Percentiles rank a stretch among this genome's conserved stretches.
phyloP scores from a whole-genome alignment of 2,329 filamentous ascomycete genomes.

The Xylaria polymorpha region DNA sequence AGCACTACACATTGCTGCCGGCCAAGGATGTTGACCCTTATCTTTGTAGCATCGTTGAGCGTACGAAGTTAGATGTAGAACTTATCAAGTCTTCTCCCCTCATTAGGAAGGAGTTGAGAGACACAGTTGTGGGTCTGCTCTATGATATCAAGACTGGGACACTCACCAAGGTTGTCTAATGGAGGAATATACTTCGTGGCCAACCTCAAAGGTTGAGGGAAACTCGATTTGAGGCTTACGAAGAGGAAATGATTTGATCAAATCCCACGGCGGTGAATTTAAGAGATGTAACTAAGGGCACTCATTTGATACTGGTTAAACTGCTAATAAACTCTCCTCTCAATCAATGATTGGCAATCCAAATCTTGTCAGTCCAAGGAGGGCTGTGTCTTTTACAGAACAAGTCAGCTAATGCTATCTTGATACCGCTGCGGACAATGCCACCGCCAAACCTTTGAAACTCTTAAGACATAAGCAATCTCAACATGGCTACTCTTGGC shows the following conservation, averaged over 20 bases:
- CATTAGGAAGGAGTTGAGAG: conserved; percentile 25
- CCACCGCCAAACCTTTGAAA: background rate
- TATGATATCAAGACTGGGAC: conserved; percentile 27
- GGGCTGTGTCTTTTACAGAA: background rate
- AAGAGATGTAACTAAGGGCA: background rate
- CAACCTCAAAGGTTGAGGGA: background rate
- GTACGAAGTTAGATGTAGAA: conserved; percentile 2
- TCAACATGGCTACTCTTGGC: background rate
- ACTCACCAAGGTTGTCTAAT: conserved; percentile 27
- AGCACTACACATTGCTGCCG: background rate
- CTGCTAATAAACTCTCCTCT: conserved; percentile 3
- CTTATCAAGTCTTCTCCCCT: conserved; percentile 23
- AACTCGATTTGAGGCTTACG: background rate
- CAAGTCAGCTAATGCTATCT: too few species aligned
- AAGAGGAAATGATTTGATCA: background rate
- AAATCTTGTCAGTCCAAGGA: background rate
- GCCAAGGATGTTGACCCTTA: background rate
- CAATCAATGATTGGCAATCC: background rate
- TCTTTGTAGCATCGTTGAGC: conserved; percentile 8
- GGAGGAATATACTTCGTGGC: background rate
- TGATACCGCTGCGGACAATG: background rate
- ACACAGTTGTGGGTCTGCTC: conserved; percentile 10
- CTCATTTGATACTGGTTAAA: background rate
- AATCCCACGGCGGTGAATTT: background rate
- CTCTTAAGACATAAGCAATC: background rate